Evolutionary conservation across 768 basidiomycete genomes (phyloP).

Genomic region (Rhodocollybia butyracea): DNA sequence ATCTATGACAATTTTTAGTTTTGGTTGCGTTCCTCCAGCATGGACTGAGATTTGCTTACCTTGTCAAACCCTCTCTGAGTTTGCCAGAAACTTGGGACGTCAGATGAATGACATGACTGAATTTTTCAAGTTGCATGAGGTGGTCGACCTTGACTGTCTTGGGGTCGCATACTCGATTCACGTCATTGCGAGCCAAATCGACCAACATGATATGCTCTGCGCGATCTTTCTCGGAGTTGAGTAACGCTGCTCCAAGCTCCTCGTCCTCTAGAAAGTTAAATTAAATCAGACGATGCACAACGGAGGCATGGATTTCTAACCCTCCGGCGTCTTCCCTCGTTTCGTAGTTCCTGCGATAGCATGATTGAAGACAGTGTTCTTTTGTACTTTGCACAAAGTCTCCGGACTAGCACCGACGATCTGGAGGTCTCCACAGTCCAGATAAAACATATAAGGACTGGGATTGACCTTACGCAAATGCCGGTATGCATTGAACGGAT

Average conservation of each 20-base stretch:
- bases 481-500: slow-evolving; percentile 97
- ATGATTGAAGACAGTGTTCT: slow-evolving; percentile 91
- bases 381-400: slow-evolving; percentile 93
- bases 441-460: slow-evolving; percentile 98
- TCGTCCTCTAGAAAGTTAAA: slow-evolving; percentile 77
- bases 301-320: slow-evolving; percentile 36
- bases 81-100: slow-evolving; percentile 92
- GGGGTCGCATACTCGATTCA: slow-evolving; percentile 95
- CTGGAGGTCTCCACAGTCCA: slow-evolving; percentile 91
- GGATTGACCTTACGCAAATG: slow-evolving; percentile 94
- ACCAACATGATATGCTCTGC: slow-evolving; percentile 99
- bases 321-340: slow-evolving; percentile 82
- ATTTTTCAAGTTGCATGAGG: slow-evolving; percentile 90
- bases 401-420: slow-evolving; percentile 98
- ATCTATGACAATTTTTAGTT: slow-evolving; percentile 44
- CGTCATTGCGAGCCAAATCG: slow-evolving; percentile 96
- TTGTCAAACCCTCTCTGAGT: slow-evolving; percentile 76
- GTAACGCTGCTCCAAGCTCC: slow-evolving; percentile 65
- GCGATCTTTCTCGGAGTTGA: slow-evolving; percentile 88
- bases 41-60: slow-evolving; percentile 57
- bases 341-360: slow-evolving; percentile 95
- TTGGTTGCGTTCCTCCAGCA: no score
- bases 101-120: slow-evolving; percentile 96
- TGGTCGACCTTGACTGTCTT: slow-evolving; percentile 95
- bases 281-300: neutral